A percentile compares a stretch with the other conserved stretches of the same genome.
Evolutionary conservation across 2,329 filamentous ascomycete genomes (phyloP).

Genomic region (Colletotrichum kahawae): DNA sequence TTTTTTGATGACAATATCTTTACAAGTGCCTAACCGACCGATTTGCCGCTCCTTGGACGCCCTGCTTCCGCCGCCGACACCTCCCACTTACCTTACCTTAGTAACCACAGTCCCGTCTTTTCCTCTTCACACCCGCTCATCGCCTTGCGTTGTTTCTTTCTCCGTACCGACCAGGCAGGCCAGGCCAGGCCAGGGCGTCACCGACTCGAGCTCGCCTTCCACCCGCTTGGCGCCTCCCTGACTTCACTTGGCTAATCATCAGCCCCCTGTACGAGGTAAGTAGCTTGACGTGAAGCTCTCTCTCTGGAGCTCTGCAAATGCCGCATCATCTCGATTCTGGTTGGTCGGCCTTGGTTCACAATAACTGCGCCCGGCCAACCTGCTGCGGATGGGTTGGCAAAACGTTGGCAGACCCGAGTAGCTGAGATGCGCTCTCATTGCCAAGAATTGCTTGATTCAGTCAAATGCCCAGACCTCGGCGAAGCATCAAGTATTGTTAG

Average conservation of each 20-base stretch:
- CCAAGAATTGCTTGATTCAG: neutral
- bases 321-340: neutral
- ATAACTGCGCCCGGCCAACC: slow-evolving; percentile 14
- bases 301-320: neutral
- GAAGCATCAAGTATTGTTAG: neutral
- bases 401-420: neutral
- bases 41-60: neutral
- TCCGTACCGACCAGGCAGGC: neutral
- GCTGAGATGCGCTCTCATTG: neutral
- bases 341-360: neutral
- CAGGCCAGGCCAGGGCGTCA: neutral
- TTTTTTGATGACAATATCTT: neutral
- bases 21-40: neutral
- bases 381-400: slow-evolving; percentile 16
- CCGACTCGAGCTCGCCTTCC: neutral
- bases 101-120: neutral
- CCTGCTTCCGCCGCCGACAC: neutral
- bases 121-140: neutral
- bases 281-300: neutral
- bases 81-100: neutral
- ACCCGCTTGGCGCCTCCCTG: neutral
- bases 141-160: neutral
- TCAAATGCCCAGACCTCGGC: neutral
- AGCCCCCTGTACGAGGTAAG: neutral
- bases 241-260: neutral